Conservation (phyloP, 2,329 filamentous ascomycete species). For the Fulvia fulva region DNA sequence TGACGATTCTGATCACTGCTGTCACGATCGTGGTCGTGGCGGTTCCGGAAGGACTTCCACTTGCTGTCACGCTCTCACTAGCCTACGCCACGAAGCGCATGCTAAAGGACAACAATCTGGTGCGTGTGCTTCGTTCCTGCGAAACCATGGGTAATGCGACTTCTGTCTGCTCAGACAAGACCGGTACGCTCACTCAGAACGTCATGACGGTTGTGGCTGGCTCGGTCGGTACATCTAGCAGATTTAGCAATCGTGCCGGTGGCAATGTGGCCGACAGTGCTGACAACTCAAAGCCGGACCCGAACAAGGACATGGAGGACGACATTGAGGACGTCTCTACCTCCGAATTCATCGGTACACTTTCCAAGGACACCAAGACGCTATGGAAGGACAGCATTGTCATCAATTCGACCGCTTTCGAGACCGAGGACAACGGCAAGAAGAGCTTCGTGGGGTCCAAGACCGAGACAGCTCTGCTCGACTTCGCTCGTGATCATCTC, state of each 20-base stretch:
- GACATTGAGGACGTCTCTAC: conserved; percentile 48
- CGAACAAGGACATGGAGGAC: conserved; percentile 32
- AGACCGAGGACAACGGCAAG: conserved; percentile 59
- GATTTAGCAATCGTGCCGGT: conserved; percentile 47
- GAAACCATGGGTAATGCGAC: conserved; percentile 70
- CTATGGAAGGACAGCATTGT: conserved; percentile 62
- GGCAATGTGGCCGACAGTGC: conserved; percentile 19
- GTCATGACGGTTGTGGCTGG: conserved; percentile 74
- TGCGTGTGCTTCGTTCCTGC: conserved; percentile 63
- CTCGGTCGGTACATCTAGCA: conserved; percentile 57
- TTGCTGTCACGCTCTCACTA: conserved; percentile 65
- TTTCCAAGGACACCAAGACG: conserved; percentile 51
- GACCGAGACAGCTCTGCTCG: conserved; percentile 71
- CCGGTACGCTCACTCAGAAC: conserved; percentile 69
- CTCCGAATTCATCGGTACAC: conserved; percentile 51
- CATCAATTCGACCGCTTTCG: conserved; percentile 67
- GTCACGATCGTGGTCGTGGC: conserved; percentile 67
- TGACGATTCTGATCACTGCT: conserved; percentile 60
- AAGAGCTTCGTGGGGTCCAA: conserved; percentile 67
- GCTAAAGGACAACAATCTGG: conserved; percentile 66
- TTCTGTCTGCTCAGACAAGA: conserved; percentile 77
- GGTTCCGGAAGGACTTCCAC: conserved; percentile 62
- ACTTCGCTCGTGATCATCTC: conserved; percentile 63
- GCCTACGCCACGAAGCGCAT: conserved; percentile 66
- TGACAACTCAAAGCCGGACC: conserved; percentile 22